A percentile compares a stretch with the other conserved stretches of the same genome.
phyloP scores from a whole-genome alignment of 257 asterid genomes.

The Solanum phureja region DNA sequence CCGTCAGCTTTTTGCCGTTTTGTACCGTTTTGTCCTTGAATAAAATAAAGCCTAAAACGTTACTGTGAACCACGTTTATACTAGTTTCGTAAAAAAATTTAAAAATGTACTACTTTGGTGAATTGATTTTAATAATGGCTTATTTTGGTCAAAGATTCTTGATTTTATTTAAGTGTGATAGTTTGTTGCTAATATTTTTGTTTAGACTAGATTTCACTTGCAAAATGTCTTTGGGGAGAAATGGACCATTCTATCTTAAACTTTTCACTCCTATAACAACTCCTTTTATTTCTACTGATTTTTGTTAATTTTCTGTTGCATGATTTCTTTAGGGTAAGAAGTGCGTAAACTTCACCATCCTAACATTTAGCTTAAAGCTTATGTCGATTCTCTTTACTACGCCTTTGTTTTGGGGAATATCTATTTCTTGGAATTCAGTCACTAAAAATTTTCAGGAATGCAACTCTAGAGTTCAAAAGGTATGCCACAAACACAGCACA shows the following conservation, averaged over 20 bases:
- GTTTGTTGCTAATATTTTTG: neutral
- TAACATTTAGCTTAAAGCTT: neutral
- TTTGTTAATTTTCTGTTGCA: neutral
- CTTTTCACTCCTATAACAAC: neutral
- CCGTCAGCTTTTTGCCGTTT: too few species aligned
- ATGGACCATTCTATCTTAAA: neutral
- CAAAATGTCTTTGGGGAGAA: neutral
- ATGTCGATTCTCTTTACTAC: neutral
- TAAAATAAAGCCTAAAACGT: too few species aligned
- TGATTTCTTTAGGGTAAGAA: neutral
- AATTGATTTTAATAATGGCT: too few species aligned
- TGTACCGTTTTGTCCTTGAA: too few species aligned
- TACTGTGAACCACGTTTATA: too few species aligned
- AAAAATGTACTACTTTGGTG: too few species aligned
- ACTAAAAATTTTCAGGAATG: slow-evolving; percentile 4
- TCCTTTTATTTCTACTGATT: neutral
- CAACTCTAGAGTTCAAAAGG: slow-evolving; percentile 17
- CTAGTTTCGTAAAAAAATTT: too few species aligned
- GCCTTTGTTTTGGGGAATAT: neutral
- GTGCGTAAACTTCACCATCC: neutral
- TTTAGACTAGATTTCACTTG: neutral
- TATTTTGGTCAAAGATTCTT: too few species aligned
- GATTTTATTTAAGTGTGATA: neutral
- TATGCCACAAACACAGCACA: slow-evolving; percentile 12
- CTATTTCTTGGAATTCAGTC: neutral